These are phyloP conservation scores for Aspergillus olivimuriae DNA, from an alignment of 495 filamentous ascomycete species.

Conservation along the genomic window DNA sequence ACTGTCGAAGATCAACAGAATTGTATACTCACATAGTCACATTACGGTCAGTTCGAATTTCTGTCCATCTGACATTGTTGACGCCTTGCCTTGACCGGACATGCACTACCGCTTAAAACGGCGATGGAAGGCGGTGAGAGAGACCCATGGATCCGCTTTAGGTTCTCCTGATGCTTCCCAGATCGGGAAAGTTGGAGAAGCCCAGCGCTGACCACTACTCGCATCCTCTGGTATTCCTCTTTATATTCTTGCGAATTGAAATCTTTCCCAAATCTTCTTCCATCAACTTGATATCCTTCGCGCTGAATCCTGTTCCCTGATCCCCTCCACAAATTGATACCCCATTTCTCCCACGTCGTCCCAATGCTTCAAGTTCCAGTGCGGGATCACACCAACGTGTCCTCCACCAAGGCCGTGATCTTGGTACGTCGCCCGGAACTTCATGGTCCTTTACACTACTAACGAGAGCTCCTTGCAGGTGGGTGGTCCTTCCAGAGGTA, in stretches of 20 bases:
- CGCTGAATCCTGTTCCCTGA: background rate
- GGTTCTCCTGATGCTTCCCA: background rate
- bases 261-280: no score
- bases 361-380: slow-evolving; percentile 44
- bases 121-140: background rate
- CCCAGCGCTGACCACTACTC: no score
- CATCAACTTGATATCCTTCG: background rate
- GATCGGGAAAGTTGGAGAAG: background rate
- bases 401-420: slow-evolving; percentile 66
- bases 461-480: slow-evolving; percentile 50
- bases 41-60: no score
- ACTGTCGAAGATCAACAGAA: no score
- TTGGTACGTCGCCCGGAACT: slow-evolving; percentile 40
- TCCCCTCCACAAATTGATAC: no score
- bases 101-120: no score
- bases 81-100: no score
- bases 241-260: no score
- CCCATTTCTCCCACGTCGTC: no score
- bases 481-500: slow-evolving; percentile 89
- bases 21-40: no score
- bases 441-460: background rate
- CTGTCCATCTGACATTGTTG: no score
- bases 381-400: slow-evolving; percentile 38
- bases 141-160: background rate
- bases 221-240: no score